Conservation (phyloP, 2,329 filamentous ascomycete genomes). For the Ceratocystis destructans region DNA sequence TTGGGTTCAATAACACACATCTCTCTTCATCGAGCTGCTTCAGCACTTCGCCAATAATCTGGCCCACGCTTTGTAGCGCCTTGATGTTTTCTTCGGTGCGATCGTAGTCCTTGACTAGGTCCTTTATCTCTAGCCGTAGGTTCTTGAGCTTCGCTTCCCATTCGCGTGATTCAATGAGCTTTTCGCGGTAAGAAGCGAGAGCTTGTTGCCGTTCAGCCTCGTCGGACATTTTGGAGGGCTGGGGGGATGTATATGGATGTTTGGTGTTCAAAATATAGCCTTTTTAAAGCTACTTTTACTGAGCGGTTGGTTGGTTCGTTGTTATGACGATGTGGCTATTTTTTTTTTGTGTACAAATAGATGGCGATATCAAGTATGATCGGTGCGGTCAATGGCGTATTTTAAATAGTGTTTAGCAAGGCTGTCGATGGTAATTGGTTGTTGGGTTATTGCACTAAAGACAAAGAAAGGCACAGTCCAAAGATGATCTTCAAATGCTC, state of each 20-base stretch:
- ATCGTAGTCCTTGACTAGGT: slow-evolving; percentile 85
- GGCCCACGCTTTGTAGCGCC: slow-evolving; percentile 93
- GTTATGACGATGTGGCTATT: not conserved
- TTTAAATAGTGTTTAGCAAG: not conserved
- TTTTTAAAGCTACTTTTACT: not conserved
- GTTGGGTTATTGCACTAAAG: not conserved
- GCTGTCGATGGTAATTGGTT: not conserved
- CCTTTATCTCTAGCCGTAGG: slow-evolving; percentile 89
- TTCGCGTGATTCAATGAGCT: slow-evolving; percentile 87
- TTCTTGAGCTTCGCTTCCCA: slow-evolving; percentile 97
- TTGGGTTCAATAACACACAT: slow-evolving; percentile 43
- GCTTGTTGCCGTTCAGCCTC: slow-evolving; percentile 53
- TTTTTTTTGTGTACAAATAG: not conserved
- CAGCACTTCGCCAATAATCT: slow-evolving; percentile 97
- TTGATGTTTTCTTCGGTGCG: slow-evolving; percentile 99
- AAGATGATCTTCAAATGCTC: slow-evolving; percentile 6
- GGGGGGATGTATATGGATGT: not conserved
- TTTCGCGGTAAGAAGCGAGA: slow-evolving; percentile 63
- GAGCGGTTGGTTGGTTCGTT: not conserved
- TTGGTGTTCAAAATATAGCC: not conserved
- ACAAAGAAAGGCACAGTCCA: not conserved
- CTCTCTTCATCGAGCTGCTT: slow-evolving; percentile 98
- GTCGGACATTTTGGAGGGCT: slow-evolving; percentile 21
- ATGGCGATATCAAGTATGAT: not conserved
- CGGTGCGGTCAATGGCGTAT: not conserved